Evolutionary conservation across 192 early-diverging fungal genomes (phyloP).

Genomic region (Coemansia sp.): DNA sequence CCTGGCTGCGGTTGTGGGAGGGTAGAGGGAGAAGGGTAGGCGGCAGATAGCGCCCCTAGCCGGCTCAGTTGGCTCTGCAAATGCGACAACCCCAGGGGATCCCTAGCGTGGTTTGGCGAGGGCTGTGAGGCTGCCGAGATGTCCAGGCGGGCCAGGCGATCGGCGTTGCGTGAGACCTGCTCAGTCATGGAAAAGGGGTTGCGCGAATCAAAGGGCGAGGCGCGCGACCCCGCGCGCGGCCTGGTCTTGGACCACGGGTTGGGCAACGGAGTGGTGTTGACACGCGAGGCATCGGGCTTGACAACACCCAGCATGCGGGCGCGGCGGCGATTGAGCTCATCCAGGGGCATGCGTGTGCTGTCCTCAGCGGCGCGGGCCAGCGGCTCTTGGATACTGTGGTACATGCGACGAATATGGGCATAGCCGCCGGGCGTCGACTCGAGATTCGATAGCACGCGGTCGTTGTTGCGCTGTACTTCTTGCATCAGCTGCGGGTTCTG

Average conservation of each 20-base stretch:
- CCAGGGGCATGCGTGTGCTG: constrained; percentile 26
- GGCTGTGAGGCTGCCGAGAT: constrained; percentile 22
- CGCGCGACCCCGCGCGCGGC: constrained; percentile 3
- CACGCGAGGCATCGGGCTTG: constrained; percentile 21
- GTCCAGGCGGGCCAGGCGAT: constrained; percentile 35
- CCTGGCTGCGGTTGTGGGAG: background rate
- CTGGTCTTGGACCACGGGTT: constrained; percentile 46
- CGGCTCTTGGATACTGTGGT: constrained; percentile 51
- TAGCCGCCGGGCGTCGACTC: constrained; percentile 53
- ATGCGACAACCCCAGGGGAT: constrained; percentile 6
- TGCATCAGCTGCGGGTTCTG: constrained; percentile 53
- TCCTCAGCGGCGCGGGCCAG: constrained; percentile 22
- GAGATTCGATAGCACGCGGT: constrained; percentile 54
- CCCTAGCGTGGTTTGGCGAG: background rate
- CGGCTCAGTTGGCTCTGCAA: constrained; percentile 5
- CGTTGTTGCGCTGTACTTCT: constrained; percentile 56
- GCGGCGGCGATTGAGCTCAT: constrained; percentile 46
- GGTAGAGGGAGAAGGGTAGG: background rate
- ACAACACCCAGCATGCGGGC: constrained; percentile 44
- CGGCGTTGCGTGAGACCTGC: constrained; percentile 37
- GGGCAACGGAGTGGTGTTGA: constrained; percentile 50
- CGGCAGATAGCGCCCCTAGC: constrained; percentile 1
- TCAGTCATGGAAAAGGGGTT: constrained; percentile 26
- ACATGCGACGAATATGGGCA: constrained; percentile 51
- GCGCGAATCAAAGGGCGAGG: constrained; percentile 12